phyloP scores from a whole-genome alignment of 768 basidiomycete species.

The Podaxis sp. region DNA sequence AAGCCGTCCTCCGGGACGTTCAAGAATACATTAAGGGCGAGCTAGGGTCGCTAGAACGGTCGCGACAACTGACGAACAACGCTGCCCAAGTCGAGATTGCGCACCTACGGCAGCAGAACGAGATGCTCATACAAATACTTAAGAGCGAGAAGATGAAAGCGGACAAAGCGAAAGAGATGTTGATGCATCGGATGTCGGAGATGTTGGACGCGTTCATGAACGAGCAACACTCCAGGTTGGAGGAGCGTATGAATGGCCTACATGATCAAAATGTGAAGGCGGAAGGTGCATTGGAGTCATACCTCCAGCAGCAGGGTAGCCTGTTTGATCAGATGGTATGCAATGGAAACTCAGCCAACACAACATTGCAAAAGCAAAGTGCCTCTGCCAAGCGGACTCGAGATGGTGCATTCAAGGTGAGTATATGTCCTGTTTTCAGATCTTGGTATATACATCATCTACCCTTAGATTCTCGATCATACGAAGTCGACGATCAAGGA shows the following conservation, averaged over 20 bases:
- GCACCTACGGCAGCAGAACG: slow-evolving; percentile 72
- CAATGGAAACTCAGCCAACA: slow-evolving; percentile 1
- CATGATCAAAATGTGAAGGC: slow-evolving; percentile 56
- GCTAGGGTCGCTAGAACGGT: slow-evolving; percentile 47
- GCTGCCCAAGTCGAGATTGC: slow-evolving; percentile 50
- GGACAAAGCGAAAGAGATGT: slow-evolving; percentile 66
- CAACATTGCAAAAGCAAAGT: slow-evolving; percentile 10
- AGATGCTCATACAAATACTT: slow-evolving; percentile 56
- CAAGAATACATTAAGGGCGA: slow-evolving; percentile 58
- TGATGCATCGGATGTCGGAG: slow-evolving; percentile 73
- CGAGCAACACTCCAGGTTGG: slow-evolving; percentile 65
- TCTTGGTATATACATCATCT: neutral
- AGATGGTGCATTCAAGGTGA: slow-evolving; percentile 18
- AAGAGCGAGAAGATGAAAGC: slow-evolving; percentile 66
- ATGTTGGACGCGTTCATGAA: slow-evolving; percentile 71
- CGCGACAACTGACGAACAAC: slow-evolving; percentile 47
- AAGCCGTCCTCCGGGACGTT: slow-evolving; percentile 58
- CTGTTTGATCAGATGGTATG: slow-evolving; percentile 47
- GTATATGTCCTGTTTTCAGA: neutral
- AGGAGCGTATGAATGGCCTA: slow-evolving; percentile 53
- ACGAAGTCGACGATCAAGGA: slow-evolving; percentile 3
- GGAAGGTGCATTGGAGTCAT: slow-evolving; percentile 47
- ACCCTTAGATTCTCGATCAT: neutral
- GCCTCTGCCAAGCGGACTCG: slow-evolving; percentile 16
- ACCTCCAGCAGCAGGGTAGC: slow-evolving; percentile 48